phyloP scores from a whole-genome alignment of 2,329 filamentous ascomycete genomes.

The Cladosporium sp. region DNA sequence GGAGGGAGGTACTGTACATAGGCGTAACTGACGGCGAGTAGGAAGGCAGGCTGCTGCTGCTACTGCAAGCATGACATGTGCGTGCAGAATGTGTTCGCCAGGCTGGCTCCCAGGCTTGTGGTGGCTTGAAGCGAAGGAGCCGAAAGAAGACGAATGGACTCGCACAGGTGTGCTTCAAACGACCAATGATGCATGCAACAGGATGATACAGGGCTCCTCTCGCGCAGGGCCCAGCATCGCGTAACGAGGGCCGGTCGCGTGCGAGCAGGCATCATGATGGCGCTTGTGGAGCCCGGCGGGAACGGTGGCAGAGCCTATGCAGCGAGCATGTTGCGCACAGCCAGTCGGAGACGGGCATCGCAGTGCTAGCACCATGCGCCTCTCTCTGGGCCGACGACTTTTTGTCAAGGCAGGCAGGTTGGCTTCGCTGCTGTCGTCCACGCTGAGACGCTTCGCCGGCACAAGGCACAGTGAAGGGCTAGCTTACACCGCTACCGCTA shows the following conservation, averaged over 20 bases:
- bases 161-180: not conserved
- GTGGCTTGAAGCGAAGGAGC: conserved; percentile 12
- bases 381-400: conserved; percentile 3
- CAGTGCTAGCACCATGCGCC: not conserved
- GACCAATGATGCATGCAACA: not conserved
- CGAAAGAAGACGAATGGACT: not conserved
- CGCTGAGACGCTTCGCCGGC: not conserved
- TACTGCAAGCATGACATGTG: conserved; percentile 16
- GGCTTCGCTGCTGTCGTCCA: not conserved
- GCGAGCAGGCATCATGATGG: conserved; percentile 5
- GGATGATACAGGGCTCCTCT: not conserved
- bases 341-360: conserved; percentile 13
- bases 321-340: not conserved
- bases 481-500: conserved; percentile 15
- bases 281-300: not conserved
- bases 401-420: not conserved
- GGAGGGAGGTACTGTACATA: not conserved
- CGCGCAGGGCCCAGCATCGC: conserved; percentile 1
- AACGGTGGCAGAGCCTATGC: not conserved
- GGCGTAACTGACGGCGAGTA: not conserved
- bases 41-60: not conserved
- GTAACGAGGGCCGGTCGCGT: conserved; percentile 12
- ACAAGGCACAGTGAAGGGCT: not conserved
- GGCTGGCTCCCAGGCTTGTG: not conserved
- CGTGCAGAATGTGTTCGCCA: conserved; percentile 1